These are phyloP conservation scores for Termitomyces sp. DNA, from an alignment of 768 basidiomycete species.

Conservation along the genomic window DNA sequence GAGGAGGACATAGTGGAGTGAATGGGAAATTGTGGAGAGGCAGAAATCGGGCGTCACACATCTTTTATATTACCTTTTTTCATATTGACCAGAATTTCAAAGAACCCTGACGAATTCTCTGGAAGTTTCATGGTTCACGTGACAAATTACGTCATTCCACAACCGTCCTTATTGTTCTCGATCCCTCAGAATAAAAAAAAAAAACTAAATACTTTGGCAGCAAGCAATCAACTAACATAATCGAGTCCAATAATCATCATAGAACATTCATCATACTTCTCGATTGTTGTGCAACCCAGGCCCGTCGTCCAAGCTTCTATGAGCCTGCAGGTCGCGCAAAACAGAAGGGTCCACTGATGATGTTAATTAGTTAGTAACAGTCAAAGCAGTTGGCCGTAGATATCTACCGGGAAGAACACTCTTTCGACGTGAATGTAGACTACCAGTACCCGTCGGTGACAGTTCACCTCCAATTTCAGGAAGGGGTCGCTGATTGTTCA, in stretches of 20 bases:
- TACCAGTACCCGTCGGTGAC: constrained; percentile 38
- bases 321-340: constrained; percentile 81
- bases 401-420: constrained; percentile 83
- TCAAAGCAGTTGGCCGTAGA: background rate
- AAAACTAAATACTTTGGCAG: background rate
- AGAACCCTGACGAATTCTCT: constrained; percentile 38
- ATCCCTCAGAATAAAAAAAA: background rate
- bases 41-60: constrained; percentile 14
- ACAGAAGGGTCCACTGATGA: constrained; percentile 79
- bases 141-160: constrained; percentile 17
- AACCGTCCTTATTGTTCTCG: background rate
- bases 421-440: constrained; percentile 88
- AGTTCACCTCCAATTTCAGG: constrained; percentile 63
- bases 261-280: constrained; percentile 9
- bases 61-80: constrained; percentile 29
- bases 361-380: background rate
- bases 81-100: constrained; percentile 29
- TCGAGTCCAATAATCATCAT: background rate
- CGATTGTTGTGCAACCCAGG: constrained; percentile 17
- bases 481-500: constrained; percentile 45
- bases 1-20: constrained; percentile 42
- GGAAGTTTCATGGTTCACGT: constrained; percentile 38
- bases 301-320: constrained; percentile 71
- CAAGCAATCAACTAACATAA: background rate
- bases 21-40: constrained; percentile 11